Base-by-base conservation (phyloP, 768 basidiomycete species). In the Boletales sp. region DNA sequence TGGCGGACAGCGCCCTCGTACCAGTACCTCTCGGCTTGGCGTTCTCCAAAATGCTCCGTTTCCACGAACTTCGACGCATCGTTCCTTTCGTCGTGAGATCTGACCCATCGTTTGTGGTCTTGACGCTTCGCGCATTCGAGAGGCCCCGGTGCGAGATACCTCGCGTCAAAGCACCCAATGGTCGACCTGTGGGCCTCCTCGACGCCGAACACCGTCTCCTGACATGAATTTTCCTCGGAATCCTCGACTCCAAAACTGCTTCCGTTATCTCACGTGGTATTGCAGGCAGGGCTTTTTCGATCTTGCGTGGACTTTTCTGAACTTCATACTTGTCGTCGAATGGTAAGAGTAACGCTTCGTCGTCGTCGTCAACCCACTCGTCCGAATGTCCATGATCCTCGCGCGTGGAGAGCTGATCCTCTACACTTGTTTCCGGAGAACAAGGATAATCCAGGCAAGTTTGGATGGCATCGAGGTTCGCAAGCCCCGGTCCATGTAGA, bases 311-410 rank as follows among this genome's bases (percentile, higher is more conserved):
- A 36, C 42, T 53, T 14, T 36, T 27, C 9, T 4, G 30, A 17
- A 58, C 51, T 15, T 47, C 60, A 31, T 62, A 52, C 52, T 47
- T 59, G 50, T 67, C 57, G 9, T 55, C 66, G 32, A 65, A 63
- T 2, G 66, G 60, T 19, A 50, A 63, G 42, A 66, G 41, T 39
- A 58, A 24, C 4, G 47, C 53, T 46, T 55, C 53, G 5, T 60
- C 60, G 11, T 65, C 66, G 9, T 66, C 66, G 13, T 68, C 57
- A 1, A 61, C 54, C 61, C 61, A 66, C 29, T 43, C 61, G 5
- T 56, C 53, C 2, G 44, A 47, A 30, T 45, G 51, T 7, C 48
- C 53, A 18, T 24, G 29, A n/a, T 52, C 53, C 34, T 57, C 53
- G 34, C 41, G 32, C 17, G 40, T 29, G 13, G 52, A 54, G 12